phyloP scores from a whole-genome alignment of 192 early-diverging fungal species.

The Coemansia guatemalensis region DNA sequence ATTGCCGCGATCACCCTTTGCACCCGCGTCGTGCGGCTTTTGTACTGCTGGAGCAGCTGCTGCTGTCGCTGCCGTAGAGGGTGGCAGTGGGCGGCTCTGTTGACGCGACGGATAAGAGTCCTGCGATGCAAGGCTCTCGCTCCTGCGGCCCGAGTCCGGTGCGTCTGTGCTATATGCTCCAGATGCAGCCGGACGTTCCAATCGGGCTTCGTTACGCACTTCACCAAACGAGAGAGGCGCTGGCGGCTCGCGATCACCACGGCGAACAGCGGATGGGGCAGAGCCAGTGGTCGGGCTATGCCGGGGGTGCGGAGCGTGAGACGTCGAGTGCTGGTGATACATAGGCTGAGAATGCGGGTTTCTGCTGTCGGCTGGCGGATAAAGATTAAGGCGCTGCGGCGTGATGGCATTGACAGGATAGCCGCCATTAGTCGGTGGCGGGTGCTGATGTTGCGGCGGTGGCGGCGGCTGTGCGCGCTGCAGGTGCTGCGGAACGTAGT shows the following conservation, averaged over 20 bases:
- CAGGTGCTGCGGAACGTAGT: slow-evolving; percentile 7
- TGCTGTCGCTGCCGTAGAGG: slow-evolving; percentile 3
- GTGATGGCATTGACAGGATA: slow-evolving; percentile 51
- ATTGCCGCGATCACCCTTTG: neutral
- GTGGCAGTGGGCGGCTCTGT: neutral
- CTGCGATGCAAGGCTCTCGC: slow-evolving; percentile 6
- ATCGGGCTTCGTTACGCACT: slow-evolving; percentile 7
- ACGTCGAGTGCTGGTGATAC: neutral
- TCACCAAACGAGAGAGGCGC: slow-evolving; percentile 39
- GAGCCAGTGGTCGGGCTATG: slow-evolving; percentile 6
- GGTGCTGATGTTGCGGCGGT: neutral
- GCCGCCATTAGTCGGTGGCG: slow-evolving; percentile 5
- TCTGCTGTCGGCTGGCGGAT: slow-evolving; percentile 5
- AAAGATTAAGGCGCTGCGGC: slow-evolving; percentile 50
- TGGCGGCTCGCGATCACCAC: slow-evolving; percentile 22
- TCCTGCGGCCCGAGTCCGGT: slow-evolving; percentile 5
- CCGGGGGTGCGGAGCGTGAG: neutral
- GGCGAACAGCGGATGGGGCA: slow-evolving; percentile 1
- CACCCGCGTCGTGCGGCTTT: neutral
- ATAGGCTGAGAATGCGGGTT: slow-evolving; percentile 3
- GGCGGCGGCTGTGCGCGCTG: slow-evolving; percentile 6
- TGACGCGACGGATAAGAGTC: neutral
- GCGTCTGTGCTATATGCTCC: neutral
- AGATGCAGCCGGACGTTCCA: neutral
- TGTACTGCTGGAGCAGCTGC: neutral